phyloP scores from a whole-genome alignment of 805 yeast species.

The Candida krabiensis region DNA sequence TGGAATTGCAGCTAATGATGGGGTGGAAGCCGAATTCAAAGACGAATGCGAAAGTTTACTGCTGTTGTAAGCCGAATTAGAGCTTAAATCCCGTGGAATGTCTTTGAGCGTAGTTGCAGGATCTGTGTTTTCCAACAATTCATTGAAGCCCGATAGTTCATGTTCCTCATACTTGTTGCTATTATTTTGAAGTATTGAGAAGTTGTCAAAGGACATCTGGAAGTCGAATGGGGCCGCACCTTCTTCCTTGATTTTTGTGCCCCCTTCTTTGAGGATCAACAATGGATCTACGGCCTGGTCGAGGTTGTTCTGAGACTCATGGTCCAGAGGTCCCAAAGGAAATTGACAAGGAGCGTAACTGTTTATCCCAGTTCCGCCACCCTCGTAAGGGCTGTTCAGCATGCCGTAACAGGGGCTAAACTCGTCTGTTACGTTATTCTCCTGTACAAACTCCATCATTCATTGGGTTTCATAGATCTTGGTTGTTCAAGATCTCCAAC shows the following conservation, averaged over 20 bases:
- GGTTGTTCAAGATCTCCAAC: no score
- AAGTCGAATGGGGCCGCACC: neutral
- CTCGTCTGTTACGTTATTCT: neutral
- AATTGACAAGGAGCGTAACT: no score
- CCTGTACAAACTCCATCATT: constrained; percentile 11
- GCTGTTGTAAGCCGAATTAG: no score
- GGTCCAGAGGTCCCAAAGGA: neutral
- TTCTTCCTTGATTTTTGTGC: constrained; percentile 1
- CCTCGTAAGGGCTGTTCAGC: neutral
- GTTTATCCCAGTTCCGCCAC: no score
- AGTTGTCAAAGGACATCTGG: constrained; percentile 1
- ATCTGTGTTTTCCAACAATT: neutral
- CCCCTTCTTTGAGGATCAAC: constrained; percentile 7
- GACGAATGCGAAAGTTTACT: no score
- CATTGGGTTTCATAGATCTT: neutral
- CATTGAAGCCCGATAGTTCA: neutral
- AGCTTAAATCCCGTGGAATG: no score
- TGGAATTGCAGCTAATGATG: neutral
- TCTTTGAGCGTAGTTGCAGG: no score
- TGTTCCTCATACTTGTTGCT: no score
- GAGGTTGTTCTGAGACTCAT: neutral
- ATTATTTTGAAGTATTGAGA: no score
- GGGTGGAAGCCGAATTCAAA: no score
- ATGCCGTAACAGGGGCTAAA: constrained; percentile 1
- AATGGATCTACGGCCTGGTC: constrained; percentile 8